phyloP scores from a whole-genome alignment of 768 basidiomycete genomes.

The Holtermanniella nyarrowii region DNA sequence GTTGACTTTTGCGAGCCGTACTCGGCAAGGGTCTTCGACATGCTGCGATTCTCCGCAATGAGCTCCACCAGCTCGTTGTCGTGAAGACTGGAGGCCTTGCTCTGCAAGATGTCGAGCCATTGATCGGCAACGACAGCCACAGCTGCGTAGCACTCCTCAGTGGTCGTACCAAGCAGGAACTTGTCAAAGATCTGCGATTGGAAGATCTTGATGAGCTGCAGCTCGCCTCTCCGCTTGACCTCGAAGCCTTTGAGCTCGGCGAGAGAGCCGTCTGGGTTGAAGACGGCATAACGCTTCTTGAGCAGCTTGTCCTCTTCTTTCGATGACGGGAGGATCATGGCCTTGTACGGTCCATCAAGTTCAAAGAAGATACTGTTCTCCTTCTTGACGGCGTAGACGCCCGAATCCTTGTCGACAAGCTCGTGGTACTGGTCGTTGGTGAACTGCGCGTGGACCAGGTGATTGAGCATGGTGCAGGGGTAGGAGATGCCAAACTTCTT shows the following conservation, averaged over 20 bases:
- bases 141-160: constrained; percentile 87
- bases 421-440: constrained; percentile 98
- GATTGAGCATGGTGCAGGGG: constrained; percentile 98
- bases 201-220: constrained; percentile 98
- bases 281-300: constrained; percentile 98
- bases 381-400: constrained; percentile 73
- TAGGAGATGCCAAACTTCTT: constrained; percentile 86
- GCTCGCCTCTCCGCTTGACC: constrained; percentile 91
- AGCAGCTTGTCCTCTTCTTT: constrained; percentile 98
- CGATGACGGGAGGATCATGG: constrained; percentile 97
- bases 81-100: constrained; percentile 65
- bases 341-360: constrained; percentile 93
- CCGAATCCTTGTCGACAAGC: constrained; percentile 63
- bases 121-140: constrained; percentile 90
- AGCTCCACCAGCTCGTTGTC: constrained; percentile 94
- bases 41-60: constrained; percentile 95
- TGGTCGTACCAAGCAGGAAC: constrained; percentile 84
- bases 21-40: constrained; percentile 92
- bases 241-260: constrained; percentile 99
- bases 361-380: constrained; percentile 99
- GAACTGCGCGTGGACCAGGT: constrained; percentile 87
- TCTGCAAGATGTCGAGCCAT: constrained; percentile 93
- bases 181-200: constrained; percentile 97
- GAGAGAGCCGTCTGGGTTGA: constrained; percentile 93
- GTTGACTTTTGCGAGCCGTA: constrained; percentile 96